phyloP scores from a whole-genome alignment of 2,329 filamentous ascomycete species.

The Hymenotorrendiella dingleyae region DNA sequence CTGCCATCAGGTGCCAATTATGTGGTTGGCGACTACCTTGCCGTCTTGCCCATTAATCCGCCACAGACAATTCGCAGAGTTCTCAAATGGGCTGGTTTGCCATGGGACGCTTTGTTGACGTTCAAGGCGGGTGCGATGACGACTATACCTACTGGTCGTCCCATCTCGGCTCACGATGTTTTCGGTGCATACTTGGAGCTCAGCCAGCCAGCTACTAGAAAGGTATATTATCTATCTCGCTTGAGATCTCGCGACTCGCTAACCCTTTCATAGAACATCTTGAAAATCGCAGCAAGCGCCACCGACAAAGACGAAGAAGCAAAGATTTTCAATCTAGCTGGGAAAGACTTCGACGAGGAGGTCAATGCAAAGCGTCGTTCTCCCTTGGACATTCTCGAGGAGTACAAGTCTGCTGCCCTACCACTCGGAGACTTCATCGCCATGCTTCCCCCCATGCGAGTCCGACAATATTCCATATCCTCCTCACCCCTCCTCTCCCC shows the following conservation, averaged over 20 bases:
- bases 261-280: conserved; percentile 33
- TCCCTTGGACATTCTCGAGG: conserved; percentile 63
- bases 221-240: conserved; percentile 27
- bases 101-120: conserved; percentile 51
- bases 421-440: conserved; percentile 62
- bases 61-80: conserved; percentile 34
- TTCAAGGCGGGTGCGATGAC: conserved; percentile 37
- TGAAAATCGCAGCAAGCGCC: conserved; percentile 41
- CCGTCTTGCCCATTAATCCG: conserved; percentile 15
- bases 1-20: conserved; percentile 15
- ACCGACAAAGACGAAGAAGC: conserved; percentile 38
- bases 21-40: conserved; percentile 18
- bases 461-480: conserved; percentile 76
- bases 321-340: conserved; percentile 35
- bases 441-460: conserved; percentile 70
- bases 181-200: conserved; percentile 55
- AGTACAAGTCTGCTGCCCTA: conserved; percentile 52
- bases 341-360: conserved; percentile 28
- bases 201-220: conserved; percentile 49
- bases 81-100: conserved; percentile 51
- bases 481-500: conserved; percentile 56
- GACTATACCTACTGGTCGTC: conserved; percentile 38
- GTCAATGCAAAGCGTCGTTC: conserved; percentile 47
- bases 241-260: too few relatives aligned
- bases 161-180: conserved; percentile 47